These are phyloP conservation scores for Chaetomiaceae sp. DNA, from an alignment of 2,329 filamentous ascomycete species.

Conservation along the genomic window DNA sequence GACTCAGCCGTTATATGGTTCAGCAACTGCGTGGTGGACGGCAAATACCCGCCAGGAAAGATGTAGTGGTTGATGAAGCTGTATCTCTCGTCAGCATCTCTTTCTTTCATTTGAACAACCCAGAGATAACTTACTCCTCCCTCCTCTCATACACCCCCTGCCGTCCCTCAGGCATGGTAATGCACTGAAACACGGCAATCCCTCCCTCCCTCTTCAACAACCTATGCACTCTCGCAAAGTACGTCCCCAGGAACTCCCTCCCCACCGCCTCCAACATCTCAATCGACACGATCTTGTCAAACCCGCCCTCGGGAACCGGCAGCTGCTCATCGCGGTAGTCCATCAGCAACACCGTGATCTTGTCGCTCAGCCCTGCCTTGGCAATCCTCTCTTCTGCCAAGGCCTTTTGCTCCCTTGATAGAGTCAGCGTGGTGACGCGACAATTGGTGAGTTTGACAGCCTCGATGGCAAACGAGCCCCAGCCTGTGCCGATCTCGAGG, in stretches of 20 bases:
- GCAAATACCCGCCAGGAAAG: constrained; percentile 71
- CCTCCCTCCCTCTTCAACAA: constrained; percentile 62
- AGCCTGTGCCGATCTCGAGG: constrained; percentile 71
- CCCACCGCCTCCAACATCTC: constrained; percentile 77
- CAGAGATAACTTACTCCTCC: constrained; percentile 48
- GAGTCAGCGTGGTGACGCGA: constrained; percentile 62
- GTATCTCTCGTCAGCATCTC: not conserved
- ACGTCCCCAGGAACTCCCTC: constrained; percentile 60
- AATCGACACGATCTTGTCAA: constrained; percentile 69
- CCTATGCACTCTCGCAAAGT: constrained; percentile 61
- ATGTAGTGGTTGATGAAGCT: constrained; percentile 73
- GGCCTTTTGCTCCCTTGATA: constrained; percentile 65
- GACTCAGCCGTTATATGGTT: constrained; percentile 58
- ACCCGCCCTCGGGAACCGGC: constrained; percentile 48
- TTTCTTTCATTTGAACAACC: not conserved
- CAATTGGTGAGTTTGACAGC: constrained; percentile 64
- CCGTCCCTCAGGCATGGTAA: constrained; percentile 68
- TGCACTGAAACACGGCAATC: constrained; percentile 69
- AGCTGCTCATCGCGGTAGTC: constrained; percentile 59
- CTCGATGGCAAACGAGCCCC: constrained; percentile 69
- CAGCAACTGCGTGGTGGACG: constrained; percentile 52
- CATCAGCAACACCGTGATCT: constrained; percentile 61
- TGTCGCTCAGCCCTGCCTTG: constrained; percentile 54
- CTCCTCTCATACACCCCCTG: constrained; percentile 62
- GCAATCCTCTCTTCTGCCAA: constrained; percentile 62